Conservation (phyloP, 176 grass and related monocot species). For the Ensete ventricosum region DNA sequence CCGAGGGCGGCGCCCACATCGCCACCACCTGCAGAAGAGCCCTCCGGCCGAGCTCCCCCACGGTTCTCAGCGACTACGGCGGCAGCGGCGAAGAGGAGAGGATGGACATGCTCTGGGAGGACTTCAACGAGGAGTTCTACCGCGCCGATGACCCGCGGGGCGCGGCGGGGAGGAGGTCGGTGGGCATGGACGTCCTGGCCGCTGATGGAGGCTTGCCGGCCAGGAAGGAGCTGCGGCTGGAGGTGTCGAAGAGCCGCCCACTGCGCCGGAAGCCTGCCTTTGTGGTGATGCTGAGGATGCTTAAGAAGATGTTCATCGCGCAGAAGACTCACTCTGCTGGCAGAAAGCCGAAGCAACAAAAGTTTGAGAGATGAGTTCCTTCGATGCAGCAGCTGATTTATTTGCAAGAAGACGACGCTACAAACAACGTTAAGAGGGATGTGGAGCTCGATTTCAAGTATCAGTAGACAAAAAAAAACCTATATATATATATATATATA, state of each 20-base stretch:
- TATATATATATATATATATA: too few relatives aligned
- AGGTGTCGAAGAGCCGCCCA: conserved; percentile 14
- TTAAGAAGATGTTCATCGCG: conserved; percentile 35
- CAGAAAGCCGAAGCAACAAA: not conserved
- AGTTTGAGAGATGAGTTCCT: not conserved
- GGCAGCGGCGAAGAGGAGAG: not conserved
- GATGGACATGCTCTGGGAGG: conserved; percentile 1
- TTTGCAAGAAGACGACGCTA: too few relatives aligned
- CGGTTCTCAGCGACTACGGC: too few relatives aligned
- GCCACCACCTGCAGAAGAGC: not conserved
- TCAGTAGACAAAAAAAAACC: too few relatives aligned
- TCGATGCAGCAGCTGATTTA: too few relatives aligned
- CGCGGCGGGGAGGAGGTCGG: not conserved
- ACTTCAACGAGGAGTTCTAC: not conserved
- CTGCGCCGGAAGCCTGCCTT: conserved; percentile 14
- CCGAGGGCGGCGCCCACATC: conserved; percentile 1
- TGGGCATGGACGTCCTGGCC: not conserved
- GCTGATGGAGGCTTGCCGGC: not conserved
- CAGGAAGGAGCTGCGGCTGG: not conserved
- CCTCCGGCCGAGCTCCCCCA: not conserved
- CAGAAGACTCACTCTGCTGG: conserved; percentile 4
- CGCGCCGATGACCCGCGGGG: not conserved
- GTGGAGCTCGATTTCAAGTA: too few relatives aligned
- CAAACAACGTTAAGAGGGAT: too few relatives aligned
- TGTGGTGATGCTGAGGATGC: conserved; percentile 33